These are phyloP conservation scores for Sporobolomyces phaffii DNA, from an alignment of 768 basidiomycete species.

Conservation along the genomic window DNA sequence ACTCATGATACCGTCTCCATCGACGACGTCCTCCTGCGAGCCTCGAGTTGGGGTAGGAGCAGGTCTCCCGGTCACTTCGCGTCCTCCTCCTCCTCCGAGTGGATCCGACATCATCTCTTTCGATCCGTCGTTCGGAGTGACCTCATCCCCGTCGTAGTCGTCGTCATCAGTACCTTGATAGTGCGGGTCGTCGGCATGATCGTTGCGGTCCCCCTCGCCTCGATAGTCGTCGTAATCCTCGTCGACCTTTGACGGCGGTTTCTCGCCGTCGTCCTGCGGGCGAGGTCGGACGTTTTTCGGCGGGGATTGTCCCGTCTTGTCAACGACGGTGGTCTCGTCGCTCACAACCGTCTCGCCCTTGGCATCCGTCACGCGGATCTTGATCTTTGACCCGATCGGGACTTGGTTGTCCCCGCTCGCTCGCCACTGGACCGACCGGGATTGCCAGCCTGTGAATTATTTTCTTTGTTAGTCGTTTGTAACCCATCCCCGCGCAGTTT, in stretches of 20 bases:
- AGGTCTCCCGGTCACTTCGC: neutral
- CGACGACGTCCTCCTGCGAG: no score
- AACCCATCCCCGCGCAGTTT: no score
- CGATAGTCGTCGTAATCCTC: neutral
- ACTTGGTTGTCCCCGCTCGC: neutral
- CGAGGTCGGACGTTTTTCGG: no score
- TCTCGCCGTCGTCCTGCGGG: neutral
- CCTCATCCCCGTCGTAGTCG: neutral
- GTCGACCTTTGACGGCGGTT: neutral
- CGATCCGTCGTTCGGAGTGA: neutral
- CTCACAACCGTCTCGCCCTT: neutral
- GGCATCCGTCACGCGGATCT: conserved; percentile 7
- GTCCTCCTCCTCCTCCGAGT: neutral
- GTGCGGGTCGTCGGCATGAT: neutral
- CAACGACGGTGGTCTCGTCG: conserved; percentile 7
- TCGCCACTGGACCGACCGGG: conserved; percentile 6
- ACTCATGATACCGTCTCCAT: neutral
- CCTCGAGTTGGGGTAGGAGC: neutral
- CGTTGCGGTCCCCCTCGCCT: neutral
- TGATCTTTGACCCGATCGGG: neutral
- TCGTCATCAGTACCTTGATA: neutral
- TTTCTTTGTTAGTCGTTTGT: no score
- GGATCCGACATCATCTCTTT: neutral
- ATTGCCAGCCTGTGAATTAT: conserved; percentile 17
- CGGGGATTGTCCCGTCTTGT: neutral